These are phyloP conservation scores for Rhizomucor miehei DNA, from an alignment of 371 early-diverging fungal genomes.

Conservation along the genomic window DNA sequence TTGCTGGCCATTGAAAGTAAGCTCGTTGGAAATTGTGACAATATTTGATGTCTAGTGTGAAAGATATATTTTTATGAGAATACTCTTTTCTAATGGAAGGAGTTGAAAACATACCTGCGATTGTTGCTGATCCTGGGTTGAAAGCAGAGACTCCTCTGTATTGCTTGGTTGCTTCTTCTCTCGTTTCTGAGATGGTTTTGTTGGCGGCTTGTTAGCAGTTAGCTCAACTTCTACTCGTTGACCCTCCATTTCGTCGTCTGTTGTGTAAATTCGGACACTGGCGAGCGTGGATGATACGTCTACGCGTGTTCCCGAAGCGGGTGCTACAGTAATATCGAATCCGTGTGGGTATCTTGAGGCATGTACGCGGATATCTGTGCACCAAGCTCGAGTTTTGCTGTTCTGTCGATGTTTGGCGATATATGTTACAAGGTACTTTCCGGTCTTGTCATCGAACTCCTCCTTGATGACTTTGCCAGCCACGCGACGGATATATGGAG, in stretches of 20 bases:
- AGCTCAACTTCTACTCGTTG: not conserved
- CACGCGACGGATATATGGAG: constrained; percentile 49
- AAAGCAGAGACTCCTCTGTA: constrained; percentile 40
- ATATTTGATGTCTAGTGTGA: constrained; percentile 27
- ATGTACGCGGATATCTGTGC: constrained; percentile 41
- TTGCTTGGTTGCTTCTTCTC: constrained; percentile 22
- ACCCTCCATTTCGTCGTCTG: constrained; percentile 29
- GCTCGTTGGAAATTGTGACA: constrained; percentile 40
- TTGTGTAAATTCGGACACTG: constrained; percentile 33
- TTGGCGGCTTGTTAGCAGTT: not conserved
- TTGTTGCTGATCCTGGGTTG: constrained; percentile 35
- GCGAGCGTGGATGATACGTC: constrained; percentile 9
- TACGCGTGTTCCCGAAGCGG: constrained; percentile 20
- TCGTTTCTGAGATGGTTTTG: constrained; percentile 1
- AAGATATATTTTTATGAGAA: not conserved
- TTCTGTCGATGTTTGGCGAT: constrained; percentile 34
- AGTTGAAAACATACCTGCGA: not conserved
- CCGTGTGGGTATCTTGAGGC: constrained; percentile 37
- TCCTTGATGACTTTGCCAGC: constrained; percentile 38
- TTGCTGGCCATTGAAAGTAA: constrained; percentile 49
- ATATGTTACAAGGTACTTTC: constrained; percentile 23
- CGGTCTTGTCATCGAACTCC: constrained; percentile 19
- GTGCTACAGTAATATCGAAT: constrained; percentile 27
- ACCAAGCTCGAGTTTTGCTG: constrained; percentile 17
- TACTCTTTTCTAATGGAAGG: too few species aligned